phyloP scores from a whole-genome alignment of 164 flowering plant genomes.

The Stephania yunnanensis region DNA sequence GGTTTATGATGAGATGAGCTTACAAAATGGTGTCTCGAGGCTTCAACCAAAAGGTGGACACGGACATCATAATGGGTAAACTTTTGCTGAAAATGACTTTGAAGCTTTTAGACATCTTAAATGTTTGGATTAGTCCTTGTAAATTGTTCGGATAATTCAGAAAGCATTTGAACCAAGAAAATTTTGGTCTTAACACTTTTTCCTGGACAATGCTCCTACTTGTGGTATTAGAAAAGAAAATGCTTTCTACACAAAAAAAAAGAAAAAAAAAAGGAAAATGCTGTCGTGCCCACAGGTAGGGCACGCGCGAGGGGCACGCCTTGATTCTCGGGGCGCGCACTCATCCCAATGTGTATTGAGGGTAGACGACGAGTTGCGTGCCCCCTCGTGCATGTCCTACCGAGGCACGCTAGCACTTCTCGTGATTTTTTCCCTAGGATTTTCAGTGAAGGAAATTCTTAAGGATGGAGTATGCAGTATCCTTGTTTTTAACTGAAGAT shows the following conservation, averaged over 20 bases:
- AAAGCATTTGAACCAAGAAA: neutral
- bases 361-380: no score
- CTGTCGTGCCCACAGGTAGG: no score
- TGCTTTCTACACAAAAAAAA: no score
- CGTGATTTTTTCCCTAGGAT: neutral
- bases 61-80: conserved; percentile 95
- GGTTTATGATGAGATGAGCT: conserved; percentile 93
- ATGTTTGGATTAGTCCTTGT: neutral
- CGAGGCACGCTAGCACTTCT: no score
- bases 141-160: neutral
- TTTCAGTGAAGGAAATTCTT: neutral
- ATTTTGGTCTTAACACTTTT: no score
- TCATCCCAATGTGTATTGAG: no score
- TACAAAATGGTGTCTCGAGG: conserved; percentile 90
- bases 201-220: no score
- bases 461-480: neutral
- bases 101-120: neutral
- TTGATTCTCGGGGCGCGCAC: no score
- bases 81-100: neutral
- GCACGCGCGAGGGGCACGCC: no score
- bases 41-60: conserved; percentile 93
- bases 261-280: no score
- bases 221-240: no score
- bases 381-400: no score
- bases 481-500: neutral